Evolutionary conservation across 2,329 filamentous ascomycete species (phyloP).

Genomic region (Alternaria consortialis): DNA sequence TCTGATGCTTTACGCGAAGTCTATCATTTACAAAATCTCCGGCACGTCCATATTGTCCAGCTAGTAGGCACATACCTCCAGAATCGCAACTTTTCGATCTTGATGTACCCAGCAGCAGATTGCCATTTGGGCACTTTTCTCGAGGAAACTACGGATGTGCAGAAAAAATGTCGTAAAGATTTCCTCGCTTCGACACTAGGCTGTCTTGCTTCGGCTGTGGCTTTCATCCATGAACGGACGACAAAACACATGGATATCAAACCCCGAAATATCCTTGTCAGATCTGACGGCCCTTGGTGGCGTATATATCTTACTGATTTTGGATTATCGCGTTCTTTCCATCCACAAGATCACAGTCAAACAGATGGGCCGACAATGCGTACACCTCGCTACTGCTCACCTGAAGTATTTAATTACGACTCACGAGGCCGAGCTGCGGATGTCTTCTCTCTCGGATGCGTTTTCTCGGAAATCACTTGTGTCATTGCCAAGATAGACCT

Average conservation of each 20-base stretch:
- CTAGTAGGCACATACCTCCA: constrained; percentile 29
- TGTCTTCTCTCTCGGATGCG: constrained; percentile 29
- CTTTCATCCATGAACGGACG: constrained; percentile 13
- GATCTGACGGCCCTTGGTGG: background rate
- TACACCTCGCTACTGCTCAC: background rate
- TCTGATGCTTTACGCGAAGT: constrained; percentile 25
- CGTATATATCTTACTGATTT: constrained; percentile 34
- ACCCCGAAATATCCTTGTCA: constrained; percentile 29
- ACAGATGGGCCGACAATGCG: constrained; percentile 23
- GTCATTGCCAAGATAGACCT: background rate
- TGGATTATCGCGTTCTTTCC: constrained; percentile 28
- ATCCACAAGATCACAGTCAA: constrained; percentile 20
- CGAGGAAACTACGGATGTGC: constrained; percentile 12
- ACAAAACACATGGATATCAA: constrained; percentile 37
- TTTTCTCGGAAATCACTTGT: constrained; percentile 24
- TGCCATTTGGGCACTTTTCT: constrained; percentile 22
- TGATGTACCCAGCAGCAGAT: constrained; percentile 32
- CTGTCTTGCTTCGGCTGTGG: background rate
- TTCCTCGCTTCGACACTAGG: background rate
- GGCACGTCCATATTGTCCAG: constrained; percentile 28
- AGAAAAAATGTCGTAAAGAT: background rate
- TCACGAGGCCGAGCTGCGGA: constrained; percentile 27
- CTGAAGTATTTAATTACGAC: constrained; percentile 23
- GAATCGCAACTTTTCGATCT: constrained; percentile 19
- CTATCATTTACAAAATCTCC: constrained; percentile 24